Base-by-base conservation (phyloP, 768 basidiomycete genomes). In the Leccinum fibrillosum region DNA sequence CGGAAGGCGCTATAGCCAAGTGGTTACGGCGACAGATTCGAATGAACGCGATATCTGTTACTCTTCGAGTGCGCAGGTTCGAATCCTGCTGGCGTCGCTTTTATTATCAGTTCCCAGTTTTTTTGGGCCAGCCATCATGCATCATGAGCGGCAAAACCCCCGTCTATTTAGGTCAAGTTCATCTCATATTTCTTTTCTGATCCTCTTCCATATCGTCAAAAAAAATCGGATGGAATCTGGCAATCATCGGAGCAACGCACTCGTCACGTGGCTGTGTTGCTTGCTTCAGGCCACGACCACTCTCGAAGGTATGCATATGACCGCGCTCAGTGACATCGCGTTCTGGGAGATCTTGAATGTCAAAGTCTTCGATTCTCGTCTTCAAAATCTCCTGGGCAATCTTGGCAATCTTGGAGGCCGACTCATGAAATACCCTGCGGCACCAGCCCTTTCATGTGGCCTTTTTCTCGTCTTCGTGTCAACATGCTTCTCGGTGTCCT, bases 21-120 rank as follows among this genome's bases (percentile, higher is more conserved):
- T 85, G 84, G 84, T 86, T 86, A 86, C 82, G 82, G 84, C 84
- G 84, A 84, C 78, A 83, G 83, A 85, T 84, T 85, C 79, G 82
- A 83, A 83, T 60, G 32, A 13, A 47, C 4, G 56, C 60, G 67
- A 66, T 54, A 72, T 72, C 71, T 72, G 73, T 72, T 72, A 69
- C 71, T 73, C 73, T 72, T 72, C 10, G 73, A 73, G 71, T 67
- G 74, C 74, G 74, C 72, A 73, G 72, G 72, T 73, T 73, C 72
- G 74, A 73, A 73, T 73, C 72, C 72, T 73, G 72, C 74, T 75
- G 74, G 74, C 74, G 72, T 75, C 72, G 74, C 21, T 54, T 67
- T 68, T 57, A 44, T 44, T 39, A 39, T 37, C 3, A 3, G 17
- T n/a, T 39, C 17, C 3, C 3, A 17, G 9, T n/a, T 10, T 39